These are phyloP conservation scores for Pseudogymnoascus sp. DNA, from an alignment of 2,329 filamentous ascomycete species.

Conservation along the genomic window DNA sequence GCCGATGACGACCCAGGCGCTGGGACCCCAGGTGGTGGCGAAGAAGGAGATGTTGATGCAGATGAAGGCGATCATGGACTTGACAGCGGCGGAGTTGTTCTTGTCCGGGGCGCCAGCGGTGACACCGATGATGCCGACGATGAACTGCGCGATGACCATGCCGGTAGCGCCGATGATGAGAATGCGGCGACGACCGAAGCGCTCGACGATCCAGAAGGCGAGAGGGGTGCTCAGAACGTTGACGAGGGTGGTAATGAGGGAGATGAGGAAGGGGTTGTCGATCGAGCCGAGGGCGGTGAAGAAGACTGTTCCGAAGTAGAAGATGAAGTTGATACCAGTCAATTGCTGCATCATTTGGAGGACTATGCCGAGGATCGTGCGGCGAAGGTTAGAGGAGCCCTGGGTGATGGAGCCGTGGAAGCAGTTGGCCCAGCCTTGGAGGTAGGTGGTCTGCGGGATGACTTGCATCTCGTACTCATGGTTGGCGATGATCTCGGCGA, in stretches of 20 bases:
- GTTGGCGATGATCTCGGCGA: constrained; percentile 79
- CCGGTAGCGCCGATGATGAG: constrained; percentile 70
- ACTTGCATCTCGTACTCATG: constrained; percentile 68
- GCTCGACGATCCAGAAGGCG: constrained; percentile 78
- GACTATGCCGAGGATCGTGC: constrained; percentile 62
- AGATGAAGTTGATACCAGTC: constrained; percentile 87
- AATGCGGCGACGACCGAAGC: constrained; percentile 68
- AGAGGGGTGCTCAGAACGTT: constrained; percentile 56
- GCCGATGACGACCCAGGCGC: constrained; percentile 71
- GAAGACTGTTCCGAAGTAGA: constrained; percentile 79
- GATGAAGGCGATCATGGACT: constrained; percentile 74
- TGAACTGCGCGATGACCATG: constrained; percentile 76
- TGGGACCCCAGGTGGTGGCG: constrained; percentile 77
- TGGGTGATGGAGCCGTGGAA: constrained; percentile 55
- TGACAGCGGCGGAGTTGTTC: constrained; percentile 41
- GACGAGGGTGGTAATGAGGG: constrained; percentile 41
- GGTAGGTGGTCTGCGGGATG: constrained; percentile 55
- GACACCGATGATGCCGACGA: constrained; percentile 57
- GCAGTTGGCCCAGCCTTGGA: constrained; percentile 60
- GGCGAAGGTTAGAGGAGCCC: constrained; percentile 58
- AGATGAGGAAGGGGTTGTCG: constrained; percentile 50
- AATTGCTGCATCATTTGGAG: constrained; percentile 72
- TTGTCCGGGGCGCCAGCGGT: constrained; percentile 49
- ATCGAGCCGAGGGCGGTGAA: constrained; percentile 59
- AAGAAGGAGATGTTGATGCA: constrained; percentile 90